phyloP scores from a whole-genome alignment of 176 grass and related monocot genomes.

The Bromus sterilis region DNA sequence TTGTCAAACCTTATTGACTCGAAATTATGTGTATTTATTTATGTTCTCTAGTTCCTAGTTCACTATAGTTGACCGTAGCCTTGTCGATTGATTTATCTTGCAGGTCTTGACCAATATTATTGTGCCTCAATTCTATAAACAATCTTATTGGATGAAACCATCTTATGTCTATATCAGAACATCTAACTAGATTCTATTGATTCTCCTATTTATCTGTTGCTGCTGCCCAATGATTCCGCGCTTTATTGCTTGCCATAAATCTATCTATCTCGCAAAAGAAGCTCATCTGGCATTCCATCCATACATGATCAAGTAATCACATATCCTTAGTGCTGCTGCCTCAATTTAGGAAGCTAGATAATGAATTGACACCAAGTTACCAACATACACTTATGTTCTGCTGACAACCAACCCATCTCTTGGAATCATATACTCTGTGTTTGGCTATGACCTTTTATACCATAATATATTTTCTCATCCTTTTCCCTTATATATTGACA shows the following conservation, averaged over 20 bases:
- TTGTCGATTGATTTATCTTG: constrained; percentile 49
- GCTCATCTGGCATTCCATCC: background rate
- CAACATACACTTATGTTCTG: background rate
- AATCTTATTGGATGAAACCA: constrained; percentile 21
- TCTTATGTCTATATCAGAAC: constrained; percentile 15
- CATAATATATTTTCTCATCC: background rate
- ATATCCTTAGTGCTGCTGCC: background rate
- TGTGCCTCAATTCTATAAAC: constrained; percentile 21
- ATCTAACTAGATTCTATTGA: constrained; percentile 24
- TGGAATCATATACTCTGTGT: background rate
- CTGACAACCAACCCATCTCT: constrained; percentile 4
- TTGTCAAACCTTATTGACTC: background rate
- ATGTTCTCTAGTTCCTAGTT: background rate
- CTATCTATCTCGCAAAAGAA: constrained; percentile 7
- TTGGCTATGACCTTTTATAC: constrained; percentile 8
- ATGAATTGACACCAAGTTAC: background rate
- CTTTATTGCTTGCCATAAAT: constrained; percentile 10
- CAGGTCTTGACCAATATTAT: constrained; percentile 41
- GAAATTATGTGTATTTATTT: background rate
- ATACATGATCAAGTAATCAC: background rate
- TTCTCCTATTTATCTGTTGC: constrained; percentile 10
- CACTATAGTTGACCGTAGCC: constrained; percentile 23
- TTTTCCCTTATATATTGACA: background rate
- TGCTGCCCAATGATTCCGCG: background rate
- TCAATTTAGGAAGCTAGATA: background rate